These are phyloP conservation scores for Calonectria pseudoturangicola DNA, from an alignment of 2,329 filamentous ascomycete species.

Conservation along the genomic window DNA sequence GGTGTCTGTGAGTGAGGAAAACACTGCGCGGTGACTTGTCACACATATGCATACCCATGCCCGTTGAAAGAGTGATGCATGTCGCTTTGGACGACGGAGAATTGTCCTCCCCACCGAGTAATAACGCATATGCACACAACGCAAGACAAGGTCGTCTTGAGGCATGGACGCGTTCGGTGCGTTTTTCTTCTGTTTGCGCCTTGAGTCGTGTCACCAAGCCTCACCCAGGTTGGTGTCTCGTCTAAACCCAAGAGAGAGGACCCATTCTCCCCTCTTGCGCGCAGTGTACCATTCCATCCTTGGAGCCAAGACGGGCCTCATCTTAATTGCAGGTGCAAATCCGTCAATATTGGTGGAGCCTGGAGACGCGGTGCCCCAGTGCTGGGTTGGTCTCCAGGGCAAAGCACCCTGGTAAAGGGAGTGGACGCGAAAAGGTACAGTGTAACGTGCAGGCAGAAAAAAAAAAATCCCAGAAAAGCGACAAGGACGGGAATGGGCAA, in stretches of 20 bases:
- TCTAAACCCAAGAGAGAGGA: conserved; percentile 17
- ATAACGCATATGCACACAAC: background rate
- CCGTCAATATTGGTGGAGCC: conserved; percentile 45
- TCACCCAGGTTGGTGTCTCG: conserved; percentile 23
- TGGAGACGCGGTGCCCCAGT: conserved; percentile 28
- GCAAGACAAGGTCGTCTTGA: background rate
- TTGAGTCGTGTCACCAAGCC: conserved; percentile 19
- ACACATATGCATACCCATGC: background rate
- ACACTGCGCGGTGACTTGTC: background rate
- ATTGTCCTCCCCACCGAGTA: background rate
- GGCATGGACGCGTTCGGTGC: conserved; percentile 8
- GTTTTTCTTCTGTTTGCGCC: conserved; percentile 7
- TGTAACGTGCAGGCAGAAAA: background rate
- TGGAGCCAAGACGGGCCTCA: conserved; percentile 54
- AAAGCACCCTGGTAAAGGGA: conserved; percentile 16
- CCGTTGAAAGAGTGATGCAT: background rate
- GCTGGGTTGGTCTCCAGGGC: conserved; percentile 22
- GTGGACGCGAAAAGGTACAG: conserved; percentile 4
- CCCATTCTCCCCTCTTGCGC: conserved; percentile 19
- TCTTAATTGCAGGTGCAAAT: conserved; percentile 53
- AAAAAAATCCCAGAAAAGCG: background rate
- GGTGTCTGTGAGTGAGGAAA: background rate
- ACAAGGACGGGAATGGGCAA: conserved; percentile 13
- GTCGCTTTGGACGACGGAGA: background rate
- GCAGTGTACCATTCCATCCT: conserved; percentile 53